Conservation (phyloP, 371 early-diverging fungal genomes). For the Dichotomocladium elegans region DNA sequence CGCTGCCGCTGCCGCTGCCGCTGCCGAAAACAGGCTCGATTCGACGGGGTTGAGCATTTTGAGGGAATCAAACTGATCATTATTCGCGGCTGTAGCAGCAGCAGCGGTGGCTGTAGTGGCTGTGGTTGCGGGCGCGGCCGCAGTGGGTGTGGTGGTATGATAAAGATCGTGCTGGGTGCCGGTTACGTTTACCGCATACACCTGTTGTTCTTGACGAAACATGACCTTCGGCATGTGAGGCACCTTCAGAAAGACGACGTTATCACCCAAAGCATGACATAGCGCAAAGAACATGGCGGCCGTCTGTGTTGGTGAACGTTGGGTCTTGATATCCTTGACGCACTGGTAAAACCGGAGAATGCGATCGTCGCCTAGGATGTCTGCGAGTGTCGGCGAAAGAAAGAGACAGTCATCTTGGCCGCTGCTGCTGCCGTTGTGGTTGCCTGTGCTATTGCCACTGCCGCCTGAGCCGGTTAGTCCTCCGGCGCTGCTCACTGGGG, state of each 20-base stretch:
- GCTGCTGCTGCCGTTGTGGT: neutral
- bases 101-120: neutral
- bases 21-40: constrained; percentile 4
- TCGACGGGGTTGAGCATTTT: constrained; percentile 2
- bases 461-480: neutral
- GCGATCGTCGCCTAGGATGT: constrained; percentile 44
- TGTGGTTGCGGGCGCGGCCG: constrained; percentile 6
- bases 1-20: constrained; percentile 7
- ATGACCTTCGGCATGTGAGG: constrained; percentile 45
- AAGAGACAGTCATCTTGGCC: constrained; percentile 33
- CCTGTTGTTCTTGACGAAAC: constrained; percentile 47
- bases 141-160: constrained; percentile 3
- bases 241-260: constrained; percentile 38
- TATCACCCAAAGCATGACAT: constrained; percentile 45
- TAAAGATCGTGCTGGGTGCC: constrained; percentile 40
- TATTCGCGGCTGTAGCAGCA: constrained; percentile 7
- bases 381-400: constrained; percentile 40
- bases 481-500: neutral
- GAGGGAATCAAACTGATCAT: neutral
- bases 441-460: neutral
- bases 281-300: constrained; percentile 49
- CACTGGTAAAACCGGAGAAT: constrained; percentile 46
- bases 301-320: constrained; percentile 37
- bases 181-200: constrained; percentile 42
- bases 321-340: constrained; percentile 48